Conservation (phyloP, 495 filamentous ascomycete genomes). For the Chaetomium tenue region DNA sequence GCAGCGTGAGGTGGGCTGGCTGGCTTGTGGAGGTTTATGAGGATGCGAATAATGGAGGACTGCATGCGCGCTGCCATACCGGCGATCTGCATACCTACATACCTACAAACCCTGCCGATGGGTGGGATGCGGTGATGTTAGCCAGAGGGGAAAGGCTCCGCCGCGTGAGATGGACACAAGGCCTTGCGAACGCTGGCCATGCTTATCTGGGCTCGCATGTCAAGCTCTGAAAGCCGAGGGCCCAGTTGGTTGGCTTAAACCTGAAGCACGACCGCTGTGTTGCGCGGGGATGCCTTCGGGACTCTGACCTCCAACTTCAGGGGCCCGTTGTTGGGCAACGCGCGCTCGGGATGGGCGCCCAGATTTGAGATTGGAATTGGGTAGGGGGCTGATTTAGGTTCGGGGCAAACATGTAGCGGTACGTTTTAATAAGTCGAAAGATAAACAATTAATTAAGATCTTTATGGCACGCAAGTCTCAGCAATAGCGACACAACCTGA, state of each 20-base stretch:
- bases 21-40: not conserved
- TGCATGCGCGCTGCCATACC: not conserved
- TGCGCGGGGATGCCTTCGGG: not conserved
- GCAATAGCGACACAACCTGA: not conserved
- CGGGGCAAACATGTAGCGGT: not conserved
- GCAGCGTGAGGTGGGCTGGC: constrained; percentile 55
- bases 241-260: not conserved
- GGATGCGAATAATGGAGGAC: not conserved
- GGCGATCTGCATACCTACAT: too few species aligned
- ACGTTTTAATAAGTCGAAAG: not conserved
- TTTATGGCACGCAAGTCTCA: not conserved
- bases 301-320: too few species aligned
- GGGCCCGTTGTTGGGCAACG: not conserved
- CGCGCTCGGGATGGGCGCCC: not conserved
- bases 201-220: not conserved
- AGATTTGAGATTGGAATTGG: not conserved
- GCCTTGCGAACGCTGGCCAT: not conserved
- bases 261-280: not conserved
- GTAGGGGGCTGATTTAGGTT: not conserved
- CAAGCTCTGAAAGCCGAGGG: not conserved
- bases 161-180: not conserved
- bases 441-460: not conserved
- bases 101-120: too few species aligned
- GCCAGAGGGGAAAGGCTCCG: not conserved
- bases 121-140: not conserved